Conservation (phyloP, 176 grass and related monocot species). For the Avena insularis region DNA sequence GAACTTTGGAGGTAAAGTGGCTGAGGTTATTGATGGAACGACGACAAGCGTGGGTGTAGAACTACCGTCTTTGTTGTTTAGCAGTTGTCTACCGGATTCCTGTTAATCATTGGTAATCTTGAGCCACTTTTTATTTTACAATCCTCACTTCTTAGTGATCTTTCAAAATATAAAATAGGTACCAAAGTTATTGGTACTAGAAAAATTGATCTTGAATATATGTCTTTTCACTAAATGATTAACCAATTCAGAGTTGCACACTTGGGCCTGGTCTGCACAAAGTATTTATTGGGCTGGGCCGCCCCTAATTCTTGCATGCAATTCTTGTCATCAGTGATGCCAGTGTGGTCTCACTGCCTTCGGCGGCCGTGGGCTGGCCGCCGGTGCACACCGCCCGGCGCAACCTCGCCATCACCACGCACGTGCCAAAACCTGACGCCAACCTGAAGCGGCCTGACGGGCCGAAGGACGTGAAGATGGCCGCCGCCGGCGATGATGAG, state of each 20-base stretch:
- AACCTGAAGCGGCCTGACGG: neutral
- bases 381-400: slow-evolving; percentile 63
- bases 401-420: slow-evolving; percentile 45
- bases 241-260: neutral
- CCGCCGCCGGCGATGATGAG: neutral
- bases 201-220: neutral
- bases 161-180: neutral
- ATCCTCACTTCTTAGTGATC: neutral
- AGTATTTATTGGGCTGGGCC: neutral
- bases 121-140: neutral
- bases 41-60: neutral
- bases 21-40: neutral
- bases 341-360: neutral
- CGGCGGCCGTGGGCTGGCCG: slow-evolving; percentile 66
- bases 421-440: neutral
- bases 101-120: neutral
- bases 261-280: neutral
- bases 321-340: slow-evolving; percentile 34
- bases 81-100: neutral
- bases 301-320: neutral
- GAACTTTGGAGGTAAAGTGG: neutral
- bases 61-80: neutral
- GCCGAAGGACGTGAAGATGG: neutral
- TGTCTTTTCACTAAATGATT: neutral
- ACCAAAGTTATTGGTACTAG: neutral